A percentile compares a stretch with the other conserved stretches of the same genome.
These are phyloP conservation scores for Phaeolepiota aurea DNA, from an alignment of 768 basidiomycete species.

Conservation along the genomic window DNA sequence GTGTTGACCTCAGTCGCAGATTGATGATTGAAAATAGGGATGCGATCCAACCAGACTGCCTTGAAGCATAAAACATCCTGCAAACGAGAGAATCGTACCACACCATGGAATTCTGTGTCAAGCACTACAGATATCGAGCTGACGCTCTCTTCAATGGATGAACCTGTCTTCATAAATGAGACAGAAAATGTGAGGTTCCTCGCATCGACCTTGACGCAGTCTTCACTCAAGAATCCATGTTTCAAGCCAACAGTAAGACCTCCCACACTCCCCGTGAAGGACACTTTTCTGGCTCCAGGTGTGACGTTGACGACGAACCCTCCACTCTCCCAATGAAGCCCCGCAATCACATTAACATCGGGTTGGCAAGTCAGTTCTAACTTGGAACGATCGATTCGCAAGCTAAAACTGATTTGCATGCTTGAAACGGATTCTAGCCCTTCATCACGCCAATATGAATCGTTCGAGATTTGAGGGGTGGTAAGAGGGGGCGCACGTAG, in stretches of 20 bases:
- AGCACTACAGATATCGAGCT: constrained; percentile 65
- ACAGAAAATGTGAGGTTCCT: constrained; percentile 77
- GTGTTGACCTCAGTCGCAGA: constrained; percentile 15
- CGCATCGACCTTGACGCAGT: constrained; percentile 73
- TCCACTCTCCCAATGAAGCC: constrained; percentile 89
- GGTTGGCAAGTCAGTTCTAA: constrained; percentile 84
- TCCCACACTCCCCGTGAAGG: constrained; percentile 72
- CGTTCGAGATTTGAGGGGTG: constrained; percentile 5
- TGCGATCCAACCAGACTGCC: constrained; percentile 88
- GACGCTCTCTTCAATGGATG: constrained; percentile 21
- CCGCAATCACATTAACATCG: constrained; percentile 87
- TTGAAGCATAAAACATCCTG: constrained; percentile 94
- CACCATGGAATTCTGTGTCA: constrained; percentile 81
- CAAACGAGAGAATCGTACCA: constrained; percentile 73
- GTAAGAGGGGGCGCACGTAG: constrained; percentile 7
- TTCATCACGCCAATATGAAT: constrained; percentile 11
- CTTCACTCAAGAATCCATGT: constrained; percentile 80
- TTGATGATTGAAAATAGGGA: constrained; percentile 59
- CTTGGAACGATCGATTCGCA: constrained; percentile 86
- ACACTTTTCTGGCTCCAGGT: constrained; percentile 62
- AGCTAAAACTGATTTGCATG: constrained; percentile 74
- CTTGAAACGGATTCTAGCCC: constrained; percentile 27
- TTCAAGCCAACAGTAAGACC: constrained; percentile 77
- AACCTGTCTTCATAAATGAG: constrained; percentile 48
- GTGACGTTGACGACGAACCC: constrained; percentile 78